A percentile compares a stretch with the other conserved stretches of the same genome.
phyloP scores from a whole-genome alignment of 352 stramenopile genomes.

The Globisporangium spinosum region DNA sequence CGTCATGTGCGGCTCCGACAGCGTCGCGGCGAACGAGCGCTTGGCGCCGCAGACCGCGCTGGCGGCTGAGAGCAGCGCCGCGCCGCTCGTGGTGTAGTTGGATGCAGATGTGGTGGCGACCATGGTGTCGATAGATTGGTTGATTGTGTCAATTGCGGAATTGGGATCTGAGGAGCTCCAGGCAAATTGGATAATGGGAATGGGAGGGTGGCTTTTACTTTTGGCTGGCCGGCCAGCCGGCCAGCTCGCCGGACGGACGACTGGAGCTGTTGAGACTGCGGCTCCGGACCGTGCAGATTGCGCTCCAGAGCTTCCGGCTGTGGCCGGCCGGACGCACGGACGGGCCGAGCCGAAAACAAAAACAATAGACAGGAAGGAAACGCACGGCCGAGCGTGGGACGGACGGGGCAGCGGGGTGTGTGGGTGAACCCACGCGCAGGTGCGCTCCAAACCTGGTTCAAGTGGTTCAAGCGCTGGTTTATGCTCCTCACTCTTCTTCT shows the following conservation, averaged over 20 bases:
- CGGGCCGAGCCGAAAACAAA: neutral
- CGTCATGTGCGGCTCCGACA: neutral
- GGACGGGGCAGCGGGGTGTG: neutral
- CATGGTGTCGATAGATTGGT: neutral
- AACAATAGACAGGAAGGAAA: constrained; percentile 11
- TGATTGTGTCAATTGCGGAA: neutral
- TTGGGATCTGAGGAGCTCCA: constrained; percentile 1
- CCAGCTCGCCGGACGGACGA: neutral
- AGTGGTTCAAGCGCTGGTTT: neutral
- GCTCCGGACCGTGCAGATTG: constrained; percentile 5
- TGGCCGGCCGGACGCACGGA: neutral
- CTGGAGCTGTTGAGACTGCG: neutral
- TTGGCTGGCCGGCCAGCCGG: neutral
- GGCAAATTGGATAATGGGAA: constrained; percentile 12
- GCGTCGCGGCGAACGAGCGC: constrained; percentile 15
- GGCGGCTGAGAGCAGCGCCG: constrained; percentile 11
- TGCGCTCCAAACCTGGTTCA: constrained; percentile 9
- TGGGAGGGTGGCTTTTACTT: neutral
- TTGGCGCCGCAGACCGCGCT: constrained; percentile 15
- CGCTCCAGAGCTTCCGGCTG: neutral
- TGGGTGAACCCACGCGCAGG: constrained; percentile 8
- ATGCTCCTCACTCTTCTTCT: neutral
- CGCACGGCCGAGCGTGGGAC: neutral
- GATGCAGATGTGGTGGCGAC: neutral
- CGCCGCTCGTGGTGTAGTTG: neutral